A percentile compares a stretch with the other conserved stretches of the same genome.
Conservation (phyloP, 768 basidiomycete species). For the Amylocystis lapponica region DNA sequence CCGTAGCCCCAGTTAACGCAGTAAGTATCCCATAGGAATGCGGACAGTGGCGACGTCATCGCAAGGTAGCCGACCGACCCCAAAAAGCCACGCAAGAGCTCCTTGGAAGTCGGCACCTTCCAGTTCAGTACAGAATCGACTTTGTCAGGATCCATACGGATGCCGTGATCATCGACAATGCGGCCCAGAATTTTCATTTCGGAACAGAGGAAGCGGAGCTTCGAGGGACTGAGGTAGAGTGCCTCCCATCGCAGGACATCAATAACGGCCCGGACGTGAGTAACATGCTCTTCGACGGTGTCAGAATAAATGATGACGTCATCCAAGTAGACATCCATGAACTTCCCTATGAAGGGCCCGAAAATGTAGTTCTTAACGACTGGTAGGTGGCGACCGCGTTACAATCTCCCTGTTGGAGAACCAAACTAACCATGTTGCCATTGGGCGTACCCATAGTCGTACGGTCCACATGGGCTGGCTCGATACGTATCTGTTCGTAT, state of each 20-base stretch:
- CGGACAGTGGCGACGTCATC: constrained; percentile 27
- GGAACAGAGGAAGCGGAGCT: constrained; percentile 27
- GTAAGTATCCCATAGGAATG: constrained; percentile 33
- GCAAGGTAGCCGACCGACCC: constrained; percentile 35
- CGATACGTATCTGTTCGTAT: constrained; percentile 24
- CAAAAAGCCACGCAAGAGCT: constrained; percentile 29
- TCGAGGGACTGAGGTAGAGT: constrained; percentile 31
- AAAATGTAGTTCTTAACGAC: constrained; percentile 37
- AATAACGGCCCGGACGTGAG: constrained; percentile 27
- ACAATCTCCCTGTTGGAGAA: constrained; percentile 26
- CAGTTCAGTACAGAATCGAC: constrained; percentile 22
- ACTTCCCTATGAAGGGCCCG: constrained; percentile 22
- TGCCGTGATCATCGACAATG: constrained; percentile 21
- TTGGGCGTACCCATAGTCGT: constrained; percentile 21
- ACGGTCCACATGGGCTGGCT: constrained; percentile 12
- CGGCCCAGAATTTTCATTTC: constrained; percentile 27
- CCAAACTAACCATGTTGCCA: constrained; percentile 23
- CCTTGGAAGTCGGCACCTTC: constrained; percentile 22
- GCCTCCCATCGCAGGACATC: constrained; percentile 27
- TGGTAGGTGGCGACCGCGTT: constrained; percentile 36
- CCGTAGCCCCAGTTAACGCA: constrained; percentile 9
- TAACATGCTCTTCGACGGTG: constrained; percentile 22
- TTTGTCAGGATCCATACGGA: constrained; percentile 24
- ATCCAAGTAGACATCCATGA: constrained; percentile 33
- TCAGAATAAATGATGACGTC: constrained; percentile 31